Base-by-base conservation (phyloP, 768 basidiomycete species). In the Tylopilus cervinicoccineus region DNA sequence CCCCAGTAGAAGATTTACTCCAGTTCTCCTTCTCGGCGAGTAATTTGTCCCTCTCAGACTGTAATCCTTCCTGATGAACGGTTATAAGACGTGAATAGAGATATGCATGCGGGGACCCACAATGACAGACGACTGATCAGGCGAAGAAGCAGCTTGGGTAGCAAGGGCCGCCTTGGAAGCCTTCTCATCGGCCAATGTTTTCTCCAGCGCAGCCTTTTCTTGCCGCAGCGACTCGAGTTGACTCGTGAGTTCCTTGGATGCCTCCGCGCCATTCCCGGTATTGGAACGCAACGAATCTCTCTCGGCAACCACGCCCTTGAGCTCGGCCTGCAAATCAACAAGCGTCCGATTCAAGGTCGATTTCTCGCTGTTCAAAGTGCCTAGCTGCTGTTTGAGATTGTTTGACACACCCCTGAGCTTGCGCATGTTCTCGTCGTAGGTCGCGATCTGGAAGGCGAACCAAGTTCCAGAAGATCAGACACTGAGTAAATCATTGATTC, bases 21-120 rank as follows among this genome's bases (percentile, higher is more conserved):
- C 64, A 53, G 19, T 67, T 65, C 47, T 76, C 75, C 59, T 81
- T 86, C 59, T 86, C 85, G 0, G 72, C 74, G 23, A 84, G 68
- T 16, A 89, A 66, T 42, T 70, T 73, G 57, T 87, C 85, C 42
- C 80, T 73, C 64, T 91, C 82, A 37, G 75, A 72, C 45, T 66
- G 72, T 23, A 88, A 63, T 38, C 72, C 54, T 43, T 76, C 69
- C 84, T 88, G 32, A 31, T 16, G 36, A 19, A 16, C 16, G 16
- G n/a, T 56, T 40, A 54, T 24, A 39, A 31, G 23, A 24, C 5
- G 5, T 1, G n/a, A 5, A 4, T n/a, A 0, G 20, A 27, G 31
- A 16, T 3, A 11, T 1, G 4, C 3, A 34, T 6, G 22, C 22
- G 5, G 22, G 5, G 17, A 59, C 73, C 6, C 54, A 76, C 75